phyloP scores from a whole-genome alignment of 495 filamentous ascomycete species.

The Lichenothelia convexa region DNA sequence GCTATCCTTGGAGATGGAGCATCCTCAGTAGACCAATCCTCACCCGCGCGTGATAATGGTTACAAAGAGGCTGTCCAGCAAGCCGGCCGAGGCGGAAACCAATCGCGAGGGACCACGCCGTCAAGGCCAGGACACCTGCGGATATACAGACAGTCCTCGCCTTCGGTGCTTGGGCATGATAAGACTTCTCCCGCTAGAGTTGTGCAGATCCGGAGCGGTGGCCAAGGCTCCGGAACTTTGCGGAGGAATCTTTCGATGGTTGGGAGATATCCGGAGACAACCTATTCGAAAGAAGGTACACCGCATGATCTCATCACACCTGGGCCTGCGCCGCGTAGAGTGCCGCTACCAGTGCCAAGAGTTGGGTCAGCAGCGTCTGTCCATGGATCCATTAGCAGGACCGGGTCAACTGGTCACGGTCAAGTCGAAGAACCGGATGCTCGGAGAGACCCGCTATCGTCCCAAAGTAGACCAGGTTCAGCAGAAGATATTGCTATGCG shows the following conservation, averaged over 20 bases:
- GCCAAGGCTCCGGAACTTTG: conserved; percentile 3
- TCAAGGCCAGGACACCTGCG: conserved; percentile 10
- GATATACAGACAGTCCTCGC: conserved; percentile 11
- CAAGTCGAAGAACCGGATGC: neutral
- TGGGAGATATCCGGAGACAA: conserved; percentile 7
- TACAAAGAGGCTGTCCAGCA: conserved; percentile 7
- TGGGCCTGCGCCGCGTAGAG: conserved; percentile 7
- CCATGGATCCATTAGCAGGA: conserved; percentile 5
- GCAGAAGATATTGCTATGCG: too few species aligned
- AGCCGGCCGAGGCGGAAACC: conserved; percentile 7
- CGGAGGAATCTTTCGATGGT: conserved; percentile 8
- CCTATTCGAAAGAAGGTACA: conserved; percentile 2
- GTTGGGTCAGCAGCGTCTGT: conserved; percentile 9
- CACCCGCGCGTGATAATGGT: too few species aligned
- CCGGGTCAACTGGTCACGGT: conserved; percentile 3
- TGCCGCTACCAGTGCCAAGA: conserved; percentile 8
- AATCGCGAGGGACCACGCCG: conserved; percentile 9
- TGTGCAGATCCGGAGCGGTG: conserved; percentile 8
- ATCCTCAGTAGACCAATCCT: conserved; percentile 7
- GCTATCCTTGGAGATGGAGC: conserved; percentile 18
- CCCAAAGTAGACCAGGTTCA: conserved; percentile 4
- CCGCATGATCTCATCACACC: conserved; percentile 10
- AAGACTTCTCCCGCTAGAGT: conserved; percentile 9
- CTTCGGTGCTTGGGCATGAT: conserved; percentile 2
- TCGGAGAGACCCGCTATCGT: conserved; percentile 1